Evolutionary conservation across 169 alveolate genomes (phyloP).

Genomic region (Plasmodium vivax): DNA sequence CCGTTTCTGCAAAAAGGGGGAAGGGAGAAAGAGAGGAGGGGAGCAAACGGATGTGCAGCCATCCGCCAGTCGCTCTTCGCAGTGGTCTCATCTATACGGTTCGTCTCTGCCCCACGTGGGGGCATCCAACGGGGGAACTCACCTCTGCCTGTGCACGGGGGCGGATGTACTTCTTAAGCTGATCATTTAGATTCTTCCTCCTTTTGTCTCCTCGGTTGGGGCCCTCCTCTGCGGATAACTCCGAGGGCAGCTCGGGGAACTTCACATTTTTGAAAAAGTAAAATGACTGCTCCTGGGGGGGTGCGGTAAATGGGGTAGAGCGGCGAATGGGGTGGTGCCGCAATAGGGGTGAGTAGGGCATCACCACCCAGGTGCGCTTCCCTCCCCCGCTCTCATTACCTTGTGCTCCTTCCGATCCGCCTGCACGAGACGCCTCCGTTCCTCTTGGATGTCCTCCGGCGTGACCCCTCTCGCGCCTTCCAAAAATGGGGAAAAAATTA

Average conservation of each 20-base stretch:
- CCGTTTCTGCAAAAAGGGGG: slow-evolving; percentile 11
- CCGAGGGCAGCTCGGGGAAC: slow-evolving; percentile 23
- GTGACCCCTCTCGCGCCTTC: slow-evolving; percentile 1
- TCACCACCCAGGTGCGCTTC: not conserved
- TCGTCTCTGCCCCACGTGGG: not conserved
- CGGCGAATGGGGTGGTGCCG: too few relatives aligned
- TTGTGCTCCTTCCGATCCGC: slow-evolving; percentile 22
- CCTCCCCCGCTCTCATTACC: slow-evolving; percentile 5
- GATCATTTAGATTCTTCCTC: slow-evolving; percentile 8
- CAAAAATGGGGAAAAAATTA: not conserved
- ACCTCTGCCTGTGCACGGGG: not conserved
- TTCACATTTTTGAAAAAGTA: slow-evolving; percentile 48
- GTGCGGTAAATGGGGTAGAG: not conserved
- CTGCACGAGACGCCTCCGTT: slow-evolving; percentile 32
- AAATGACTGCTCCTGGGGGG: slow-evolving; percentile 24
- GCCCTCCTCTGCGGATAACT: not conserved
- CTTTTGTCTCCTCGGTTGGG: not conserved
- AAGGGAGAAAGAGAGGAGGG: not conserved
- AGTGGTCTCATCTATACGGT: not conserved
- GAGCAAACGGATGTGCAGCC: not conserved
- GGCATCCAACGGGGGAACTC: not conserved
- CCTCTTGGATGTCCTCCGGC: slow-evolving; percentile 34
- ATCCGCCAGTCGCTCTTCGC: not conserved
- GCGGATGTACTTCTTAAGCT: slow-evolving; percentile 22
- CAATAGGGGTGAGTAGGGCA: too few relatives aligned